Conservation (phyloP, 2,329 filamentous ascomycete genomes). For the Cercospora brassicicola region DNA sequence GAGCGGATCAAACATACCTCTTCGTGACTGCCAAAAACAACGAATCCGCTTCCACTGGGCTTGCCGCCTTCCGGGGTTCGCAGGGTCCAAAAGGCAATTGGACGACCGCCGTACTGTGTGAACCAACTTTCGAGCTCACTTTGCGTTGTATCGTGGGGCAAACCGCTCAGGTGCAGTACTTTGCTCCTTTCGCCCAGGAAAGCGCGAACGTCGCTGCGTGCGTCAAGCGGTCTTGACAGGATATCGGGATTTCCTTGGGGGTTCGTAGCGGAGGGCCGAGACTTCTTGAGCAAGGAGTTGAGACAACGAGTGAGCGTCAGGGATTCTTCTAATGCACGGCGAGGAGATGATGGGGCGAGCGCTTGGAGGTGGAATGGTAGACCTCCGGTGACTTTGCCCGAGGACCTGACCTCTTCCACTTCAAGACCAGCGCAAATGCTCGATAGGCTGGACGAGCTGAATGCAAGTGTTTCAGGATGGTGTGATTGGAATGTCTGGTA, state of each 20-base stretch:
- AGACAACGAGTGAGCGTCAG: constrained; percentile 91
- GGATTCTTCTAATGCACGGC: constrained; percentile 95
- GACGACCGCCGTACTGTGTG: constrained; percentile 94
- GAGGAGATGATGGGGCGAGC: constrained; percentile 88
- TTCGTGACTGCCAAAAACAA: constrained; percentile 97
- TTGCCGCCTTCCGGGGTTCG: constrained; percentile 98
- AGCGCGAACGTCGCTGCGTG: constrained; percentile 89
- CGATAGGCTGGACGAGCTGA: constrained; percentile 89
- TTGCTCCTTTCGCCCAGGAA: constrained; percentile 97
- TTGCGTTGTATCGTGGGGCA: constrained; percentile 97
- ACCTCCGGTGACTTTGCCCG: constrained; percentile 97
- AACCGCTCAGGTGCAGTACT: constrained; percentile 94
- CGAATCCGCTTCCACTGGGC: constrained; percentile 97
- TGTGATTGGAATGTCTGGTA: constrained; percentile 99
- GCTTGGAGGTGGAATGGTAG: constrained; percentile 97
- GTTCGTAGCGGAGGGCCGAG: constrained; percentile 66
- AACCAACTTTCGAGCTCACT: constrained; percentile 99
- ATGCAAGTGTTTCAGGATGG: constrained; percentile 94
- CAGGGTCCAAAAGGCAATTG: constrained; percentile 98
- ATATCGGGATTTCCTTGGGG: constrained; percentile 91
- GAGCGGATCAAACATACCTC: constrained; percentile 66
- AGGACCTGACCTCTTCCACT: constrained; percentile 95
- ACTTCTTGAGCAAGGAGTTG: constrained; percentile 90
- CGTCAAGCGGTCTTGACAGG: constrained; percentile 91
- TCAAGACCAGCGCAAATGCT: constrained; percentile 98